Evolutionary conservation across 495 filamentous ascomycete genomes (phyloP).

Genomic region (Opeltia flavorubescens): DNA sequence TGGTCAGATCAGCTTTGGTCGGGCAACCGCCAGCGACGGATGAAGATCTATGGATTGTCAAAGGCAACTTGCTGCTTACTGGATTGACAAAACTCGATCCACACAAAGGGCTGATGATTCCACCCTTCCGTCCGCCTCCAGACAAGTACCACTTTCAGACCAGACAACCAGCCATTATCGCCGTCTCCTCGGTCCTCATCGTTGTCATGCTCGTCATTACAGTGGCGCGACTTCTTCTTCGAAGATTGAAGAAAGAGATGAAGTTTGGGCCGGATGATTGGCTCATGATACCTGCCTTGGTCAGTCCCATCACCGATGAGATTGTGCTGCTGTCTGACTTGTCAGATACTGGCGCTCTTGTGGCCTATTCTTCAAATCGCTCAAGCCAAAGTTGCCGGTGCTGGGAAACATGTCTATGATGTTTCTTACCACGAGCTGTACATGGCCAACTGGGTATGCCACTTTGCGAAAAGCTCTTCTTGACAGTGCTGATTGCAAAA

Average conservation of each 20-base stretch:
- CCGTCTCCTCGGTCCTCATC: background rate
- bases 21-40: constrained; percentile 9
- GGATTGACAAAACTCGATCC: constrained; percentile 2
- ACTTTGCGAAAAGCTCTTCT: too few species aligned
- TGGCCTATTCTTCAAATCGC: constrained; percentile 4
- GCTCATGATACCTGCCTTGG: constrained; percentile 3
- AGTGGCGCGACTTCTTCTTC: constrained; percentile 1
- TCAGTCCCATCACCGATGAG: background rate
- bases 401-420: constrained; percentile 14
- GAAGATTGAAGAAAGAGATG: constrained; percentile 3
- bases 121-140: background rate
- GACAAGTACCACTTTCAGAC: background rate
- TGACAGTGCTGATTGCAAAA: too few species aligned
- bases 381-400: constrained; percentile 9
- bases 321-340: too few species aligned
- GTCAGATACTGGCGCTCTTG: background rate
- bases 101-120: constrained; percentile 4
- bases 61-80: background rate
- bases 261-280: constrained; percentile 5
- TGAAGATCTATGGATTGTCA: constrained; percentile 8
- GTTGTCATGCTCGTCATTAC: constrained; percentile 6
- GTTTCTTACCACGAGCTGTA: constrained; percentile 13
- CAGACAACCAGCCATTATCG: background rate
- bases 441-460: too few species aligned
- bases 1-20: constrained; percentile 7